Percentiles rank a stretch among this genome's conserved stretches.
These are phyloP conservation scores for Discostella pseudostelligera DNA, from an alignment of 108 stramenopile species.

Conservation along the genomic window DNA sequence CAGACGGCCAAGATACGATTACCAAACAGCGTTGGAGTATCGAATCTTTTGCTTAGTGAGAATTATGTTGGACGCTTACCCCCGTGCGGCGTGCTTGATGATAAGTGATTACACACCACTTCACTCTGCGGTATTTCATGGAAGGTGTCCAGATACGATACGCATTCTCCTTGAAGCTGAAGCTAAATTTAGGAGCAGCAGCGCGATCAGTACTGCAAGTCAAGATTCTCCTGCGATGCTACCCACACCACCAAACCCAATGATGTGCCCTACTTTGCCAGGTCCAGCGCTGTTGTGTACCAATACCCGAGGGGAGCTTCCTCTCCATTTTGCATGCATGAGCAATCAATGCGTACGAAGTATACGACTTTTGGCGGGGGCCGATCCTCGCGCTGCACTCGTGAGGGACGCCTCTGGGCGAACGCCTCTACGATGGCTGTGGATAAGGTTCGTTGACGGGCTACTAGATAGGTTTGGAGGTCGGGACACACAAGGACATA, in stretches of 20 bases:
- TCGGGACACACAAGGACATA: slow-evolving; percentile 25
- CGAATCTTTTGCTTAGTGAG: slow-evolving; percentile 64
- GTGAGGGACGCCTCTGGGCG: slow-evolving; percentile 65
- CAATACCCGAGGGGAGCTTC: slow-evolving; percentile 74
- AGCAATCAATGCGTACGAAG: slow-evolving; percentile 66
- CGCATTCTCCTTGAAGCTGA: slow-evolving; percentile 60
- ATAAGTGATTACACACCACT: slow-evolving; percentile 74
- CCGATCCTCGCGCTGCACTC: slow-evolving; percentile 61
- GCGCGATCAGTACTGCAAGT: slow-evolving; percentile 6
- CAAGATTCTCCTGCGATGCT: slow-evolving; percentile 1
- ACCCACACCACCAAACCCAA: slow-evolving; percentile 5
- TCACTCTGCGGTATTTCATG: slow-evolving; percentile 81
- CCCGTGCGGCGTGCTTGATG: slow-evolving; percentile 70
- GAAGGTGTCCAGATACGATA: slow-evolving; percentile 68
- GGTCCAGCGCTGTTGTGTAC: slow-evolving; percentile 49
- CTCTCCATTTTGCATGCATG: slow-evolving; percentile 81
- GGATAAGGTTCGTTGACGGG: slow-evolving; percentile 69
- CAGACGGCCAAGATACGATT: slow-evolving; percentile 31
- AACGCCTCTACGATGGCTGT: slow-evolving; percentile 79
- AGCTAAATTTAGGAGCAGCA: slow-evolving; percentile 14
- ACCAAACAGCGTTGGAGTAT: slow-evolving; percentile 49
- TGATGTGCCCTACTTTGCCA: slow-evolving; percentile 19
- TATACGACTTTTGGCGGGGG: slow-evolving; percentile 53
- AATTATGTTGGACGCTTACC: slow-evolving; percentile 70
- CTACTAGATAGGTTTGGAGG: slow-evolving; percentile 54